phyloP scores from a whole-genome alignment of 106 monocot genomes.

The Hemerocallis citrina region DNA sequence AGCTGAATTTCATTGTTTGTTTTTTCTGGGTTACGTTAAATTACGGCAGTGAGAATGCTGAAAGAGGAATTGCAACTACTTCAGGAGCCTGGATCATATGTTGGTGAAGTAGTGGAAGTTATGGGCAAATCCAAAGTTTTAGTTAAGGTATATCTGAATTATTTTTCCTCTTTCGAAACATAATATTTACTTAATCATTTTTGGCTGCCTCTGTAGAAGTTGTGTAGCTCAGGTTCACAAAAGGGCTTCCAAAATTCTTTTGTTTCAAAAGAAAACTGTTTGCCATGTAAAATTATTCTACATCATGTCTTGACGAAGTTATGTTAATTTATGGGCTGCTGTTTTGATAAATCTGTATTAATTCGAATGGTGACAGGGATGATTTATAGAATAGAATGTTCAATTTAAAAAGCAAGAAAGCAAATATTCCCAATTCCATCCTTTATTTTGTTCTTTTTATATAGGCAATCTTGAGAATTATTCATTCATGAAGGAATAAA shows the following conservation, averaged over 20 bases:
- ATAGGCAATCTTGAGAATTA: no score
- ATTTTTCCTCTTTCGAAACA: neutral
- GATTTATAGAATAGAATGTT: neutral
- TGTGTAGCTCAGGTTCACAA: neutral
- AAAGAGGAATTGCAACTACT: slow-evolving; percentile 90
- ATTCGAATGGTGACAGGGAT: neutral
- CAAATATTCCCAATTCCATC: neutral
- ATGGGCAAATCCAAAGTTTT: slow-evolving; percentile 99
- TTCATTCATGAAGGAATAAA: no score
- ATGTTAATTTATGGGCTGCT: neutral
- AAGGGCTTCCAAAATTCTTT: neutral
- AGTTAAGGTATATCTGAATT: slow-evolving; percentile 56
- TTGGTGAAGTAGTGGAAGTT: slow-evolving; percentile 98
- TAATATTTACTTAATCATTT: neutral
- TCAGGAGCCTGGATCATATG: slow-evolving; percentile 98
- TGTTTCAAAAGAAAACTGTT: no score
- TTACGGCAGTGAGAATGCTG: slow-evolving; percentile 92
- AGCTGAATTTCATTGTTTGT: no score
- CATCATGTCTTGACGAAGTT: neutral
- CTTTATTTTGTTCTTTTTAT: no score
- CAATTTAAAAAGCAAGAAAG: neutral
- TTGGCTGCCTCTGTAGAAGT: neutral
- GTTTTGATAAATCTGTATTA: neutral
- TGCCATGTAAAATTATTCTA: no score
- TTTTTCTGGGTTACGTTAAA: neutral